A percentile compares a stretch with the other conserved stretches of the same genome.
These are phyloP conservation scores for Penicillium ochrochloron DNA, from an alignment of 495 filamentous ascomycete genomes.

Conservation along the genomic window DNA sequence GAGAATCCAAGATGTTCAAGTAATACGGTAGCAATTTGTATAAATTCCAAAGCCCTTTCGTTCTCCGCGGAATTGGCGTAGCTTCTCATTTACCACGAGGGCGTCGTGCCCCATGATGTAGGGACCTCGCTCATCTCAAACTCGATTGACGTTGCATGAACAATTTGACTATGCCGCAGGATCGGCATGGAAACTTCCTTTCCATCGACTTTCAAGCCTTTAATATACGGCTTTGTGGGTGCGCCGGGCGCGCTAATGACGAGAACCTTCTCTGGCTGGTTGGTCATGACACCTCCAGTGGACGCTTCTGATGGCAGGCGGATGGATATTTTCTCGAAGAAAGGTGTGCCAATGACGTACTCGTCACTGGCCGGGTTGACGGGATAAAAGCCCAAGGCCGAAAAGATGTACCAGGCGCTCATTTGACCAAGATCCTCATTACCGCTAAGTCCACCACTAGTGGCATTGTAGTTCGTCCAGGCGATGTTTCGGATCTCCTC, in stretches of 20 bases:
- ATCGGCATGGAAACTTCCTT: conserved; percentile 15
- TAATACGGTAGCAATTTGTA: too few species aligned
- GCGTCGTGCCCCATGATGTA: conserved; percentile 25
- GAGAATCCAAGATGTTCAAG: too few species aligned
- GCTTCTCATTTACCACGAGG: conserved; percentile 5
- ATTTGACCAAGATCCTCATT: conserved; percentile 39
- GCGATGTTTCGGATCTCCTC: conserved; percentile 29
- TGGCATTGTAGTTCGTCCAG: conserved; percentile 36
- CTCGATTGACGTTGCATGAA: conserved; percentile 24
- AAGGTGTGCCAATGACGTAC: conserved; percentile 32
- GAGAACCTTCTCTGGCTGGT: conserved; percentile 21
- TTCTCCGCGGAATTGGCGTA: too few species aligned
- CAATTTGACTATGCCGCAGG: conserved; percentile 26
- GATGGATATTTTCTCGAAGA: conserved; percentile 34
- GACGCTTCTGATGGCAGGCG: conserved; percentile 22
- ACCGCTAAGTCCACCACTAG: conserved; percentile 33
- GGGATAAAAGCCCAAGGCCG: conserved; percentile 35
- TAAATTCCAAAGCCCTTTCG: too few species aligned
- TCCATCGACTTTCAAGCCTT: conserved; percentile 26
- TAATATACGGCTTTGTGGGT: conserved; percentile 29
- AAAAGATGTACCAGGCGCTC: conserved; percentile 38
- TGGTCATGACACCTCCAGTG: conserved; percentile 20
- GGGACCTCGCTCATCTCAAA: conserved; percentile 35
- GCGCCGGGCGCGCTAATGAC: conserved; percentile 28
- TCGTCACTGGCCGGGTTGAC: conserved; percentile 36